phyloP scores from a whole-genome alignment of 208 protist species.

The Crithidia acanthocephali region DNA sequence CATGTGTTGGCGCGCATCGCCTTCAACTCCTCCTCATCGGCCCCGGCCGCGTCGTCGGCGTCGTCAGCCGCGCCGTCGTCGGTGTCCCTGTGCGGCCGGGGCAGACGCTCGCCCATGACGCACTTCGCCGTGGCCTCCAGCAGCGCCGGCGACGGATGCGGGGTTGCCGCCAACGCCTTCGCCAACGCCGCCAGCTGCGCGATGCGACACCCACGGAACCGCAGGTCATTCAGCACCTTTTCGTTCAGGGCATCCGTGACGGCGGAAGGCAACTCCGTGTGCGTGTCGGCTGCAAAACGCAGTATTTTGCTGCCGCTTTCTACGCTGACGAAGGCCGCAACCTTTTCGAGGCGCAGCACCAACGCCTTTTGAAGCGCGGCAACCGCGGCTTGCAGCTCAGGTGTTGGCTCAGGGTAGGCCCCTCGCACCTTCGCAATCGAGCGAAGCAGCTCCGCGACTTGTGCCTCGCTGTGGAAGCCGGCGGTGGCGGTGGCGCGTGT shows the following conservation, averaged over 20 bases:
- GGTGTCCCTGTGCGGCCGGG: constrained; percentile 29
- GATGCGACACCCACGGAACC: constrained; percentile 32
- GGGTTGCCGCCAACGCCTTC: constrained; percentile 26
- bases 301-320: constrained; percentile 41
- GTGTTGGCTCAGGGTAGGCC: constrained; percentile 16
- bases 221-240: constrained; percentile 32
- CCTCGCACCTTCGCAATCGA: constrained; percentile 37
- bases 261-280: constrained; percentile 41
- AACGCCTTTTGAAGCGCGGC: constrained; percentile 46
- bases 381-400: constrained; percentile 38
- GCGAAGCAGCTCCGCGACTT: constrained; percentile 60
- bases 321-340: constrained; percentile 41
- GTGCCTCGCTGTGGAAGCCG: constrained; percentile 71
- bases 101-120: constrained; percentile 57
- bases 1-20: constrained; percentile 13
- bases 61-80: constrained; percentile 3
- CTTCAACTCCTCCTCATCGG: constrained; percentile 29
- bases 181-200: constrained; percentile 28
- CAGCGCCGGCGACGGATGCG: constrained; percentile 40
- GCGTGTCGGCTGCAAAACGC: constrained; percentile 21
- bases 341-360: constrained; percentile 59
- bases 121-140: constrained; percentile 51
- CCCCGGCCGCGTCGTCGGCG: constrained; percentile 15
- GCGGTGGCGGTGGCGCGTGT: constrained; percentile 53
- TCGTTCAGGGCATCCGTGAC: constrained; percentile 46